Evolutionary conservation across 2,329 filamentous ascomycete species (phyloP).

Genomic region (Ophiostoma perfectum): DNA sequence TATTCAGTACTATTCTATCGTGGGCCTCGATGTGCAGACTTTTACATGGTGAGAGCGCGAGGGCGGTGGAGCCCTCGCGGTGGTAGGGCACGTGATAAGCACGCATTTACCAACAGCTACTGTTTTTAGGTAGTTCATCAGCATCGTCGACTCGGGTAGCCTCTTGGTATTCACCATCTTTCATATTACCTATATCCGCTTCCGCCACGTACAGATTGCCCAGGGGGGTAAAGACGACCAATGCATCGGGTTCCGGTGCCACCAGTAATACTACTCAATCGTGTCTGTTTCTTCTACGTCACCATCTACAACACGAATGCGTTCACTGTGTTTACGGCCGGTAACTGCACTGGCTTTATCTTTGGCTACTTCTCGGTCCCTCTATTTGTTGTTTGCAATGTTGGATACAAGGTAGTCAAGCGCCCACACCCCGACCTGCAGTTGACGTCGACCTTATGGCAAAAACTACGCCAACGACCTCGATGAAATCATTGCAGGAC

Average conservation of each 20-base stretch:
- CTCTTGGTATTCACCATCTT: slow-evolving; percentile 4
- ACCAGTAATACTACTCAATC: not conserved
- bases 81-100: too few species aligned
- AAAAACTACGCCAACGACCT: not conserved
- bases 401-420: not conserved
- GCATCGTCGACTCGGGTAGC: not conserved
- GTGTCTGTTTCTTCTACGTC: not conserved
- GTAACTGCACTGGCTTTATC: not conserved
- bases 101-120: too few species aligned
- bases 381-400: not conserved
- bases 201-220: not conserved
- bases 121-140: not conserved
- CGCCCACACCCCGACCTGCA: not conserved
- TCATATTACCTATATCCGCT: slow-evolving; percentile 10
- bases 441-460: not conserved
- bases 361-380: not conserved
- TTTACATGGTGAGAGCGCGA: too few species aligned
- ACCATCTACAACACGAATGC: not conserved
- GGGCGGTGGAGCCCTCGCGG: too few species aligned
- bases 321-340: not conserved
- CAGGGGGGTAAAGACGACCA: not conserved
- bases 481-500: not conserved
- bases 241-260: not conserved
- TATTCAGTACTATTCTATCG: too few species aligned
- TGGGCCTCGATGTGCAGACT: too few species aligned